These are phyloP conservation scores for Vachellia pachyceras DNA, from an alignment of 306 rosid genomes.

Conservation along the genomic window DNA sequence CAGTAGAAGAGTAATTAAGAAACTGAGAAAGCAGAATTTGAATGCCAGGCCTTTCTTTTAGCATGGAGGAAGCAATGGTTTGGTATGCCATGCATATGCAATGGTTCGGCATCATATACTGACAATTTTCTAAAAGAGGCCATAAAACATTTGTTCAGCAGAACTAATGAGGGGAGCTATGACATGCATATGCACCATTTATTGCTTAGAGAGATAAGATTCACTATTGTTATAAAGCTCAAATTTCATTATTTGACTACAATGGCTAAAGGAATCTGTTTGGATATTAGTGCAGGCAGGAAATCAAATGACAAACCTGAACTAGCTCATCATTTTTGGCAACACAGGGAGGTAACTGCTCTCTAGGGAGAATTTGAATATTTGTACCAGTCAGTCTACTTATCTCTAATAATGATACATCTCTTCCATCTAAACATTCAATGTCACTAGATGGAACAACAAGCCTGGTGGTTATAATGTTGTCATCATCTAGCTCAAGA, in stretches of 20 bases:
- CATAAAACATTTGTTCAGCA: slow-evolving; percentile 2
- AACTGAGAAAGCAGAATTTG: slow-evolving; percentile 32
- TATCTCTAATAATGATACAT: slow-evolving; percentile 79
- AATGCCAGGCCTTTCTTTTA: slow-evolving; percentile 33
- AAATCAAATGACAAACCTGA: slow-evolving; percentile 71
- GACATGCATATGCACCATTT: neutral
- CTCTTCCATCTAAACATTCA: slow-evolving; percentile 94
- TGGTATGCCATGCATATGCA: neutral
- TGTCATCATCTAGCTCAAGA: slow-evolving; percentile 80
- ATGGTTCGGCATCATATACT: slow-evolving; percentile 7
- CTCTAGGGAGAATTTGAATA: slow-evolving; percentile 81
- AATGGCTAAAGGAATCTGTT: slow-evolving; percentile 25
- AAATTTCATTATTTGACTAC: slow-evolving; percentile 21
- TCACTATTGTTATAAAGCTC: slow-evolving; percentile 29
- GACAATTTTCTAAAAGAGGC: slow-evolving; percentile 20
- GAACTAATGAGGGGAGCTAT: slow-evolving; percentile 20
- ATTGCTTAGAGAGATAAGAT: slow-evolving; percentile 39
- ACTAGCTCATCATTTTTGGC: slow-evolving; percentile 76
- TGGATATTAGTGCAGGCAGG: slow-evolving; percentile 29
- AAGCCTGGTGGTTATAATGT: slow-evolving; percentile 84
- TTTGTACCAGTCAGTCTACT: slow-evolving; percentile 80
- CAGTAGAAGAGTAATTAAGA: slow-evolving; percentile 37
- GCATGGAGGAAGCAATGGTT: slow-evolving; percentile 23
- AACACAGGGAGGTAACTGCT: slow-evolving; percentile 74
- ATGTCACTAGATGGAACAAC: slow-evolving; percentile 73